phyloP scores from a whole-genome alignment of 2,329 filamentous ascomycete species.

The Leptographium procerum region DNA sequence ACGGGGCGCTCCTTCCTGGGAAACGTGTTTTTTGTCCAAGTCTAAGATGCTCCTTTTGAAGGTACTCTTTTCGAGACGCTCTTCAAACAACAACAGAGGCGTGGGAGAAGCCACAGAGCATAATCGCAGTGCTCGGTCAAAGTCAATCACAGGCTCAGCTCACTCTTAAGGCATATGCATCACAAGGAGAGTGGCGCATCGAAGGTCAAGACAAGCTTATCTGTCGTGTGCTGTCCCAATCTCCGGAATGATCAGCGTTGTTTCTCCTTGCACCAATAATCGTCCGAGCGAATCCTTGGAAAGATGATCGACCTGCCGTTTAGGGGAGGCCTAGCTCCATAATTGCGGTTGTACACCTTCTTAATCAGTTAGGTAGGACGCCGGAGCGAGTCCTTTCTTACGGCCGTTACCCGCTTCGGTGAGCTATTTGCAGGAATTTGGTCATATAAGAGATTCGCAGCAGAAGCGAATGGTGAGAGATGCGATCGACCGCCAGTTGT shows the following conservation, averaged over 20 bases:
- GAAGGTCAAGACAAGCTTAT: not conserved
- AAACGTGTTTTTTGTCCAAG: too few species aligned
- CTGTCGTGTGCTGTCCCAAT: not conserved
- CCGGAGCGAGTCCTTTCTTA: not conserved
- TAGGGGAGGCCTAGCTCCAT: not conserved
- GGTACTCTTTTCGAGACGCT: too few species aligned
- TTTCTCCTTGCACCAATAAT: too few species aligned
- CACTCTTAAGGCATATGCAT: not conserved
- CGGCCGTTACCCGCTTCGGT: not conserved
- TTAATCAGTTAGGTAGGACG: not conserved
- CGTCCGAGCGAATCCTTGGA: not conserved
- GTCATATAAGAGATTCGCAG: not conserved
- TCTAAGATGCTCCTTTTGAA: too few species aligned
- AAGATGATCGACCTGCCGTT: not conserved
- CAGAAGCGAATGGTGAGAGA: too few species aligned
- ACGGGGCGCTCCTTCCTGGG: too few species aligned
- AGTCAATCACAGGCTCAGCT: too few species aligned
- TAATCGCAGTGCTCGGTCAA: too few species aligned
- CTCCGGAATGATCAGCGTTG: not conserved
- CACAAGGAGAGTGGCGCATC: not conserved
- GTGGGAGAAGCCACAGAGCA: too few species aligned
- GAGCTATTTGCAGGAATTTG: too few species aligned
- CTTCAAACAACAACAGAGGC: too few species aligned
- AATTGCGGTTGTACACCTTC: not conserved
- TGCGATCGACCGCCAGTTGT: too few species aligned